Evolutionary conservation across 176 grass and related monocot species (phyloP).

Genomic region (Phragmites australis): DNA sequence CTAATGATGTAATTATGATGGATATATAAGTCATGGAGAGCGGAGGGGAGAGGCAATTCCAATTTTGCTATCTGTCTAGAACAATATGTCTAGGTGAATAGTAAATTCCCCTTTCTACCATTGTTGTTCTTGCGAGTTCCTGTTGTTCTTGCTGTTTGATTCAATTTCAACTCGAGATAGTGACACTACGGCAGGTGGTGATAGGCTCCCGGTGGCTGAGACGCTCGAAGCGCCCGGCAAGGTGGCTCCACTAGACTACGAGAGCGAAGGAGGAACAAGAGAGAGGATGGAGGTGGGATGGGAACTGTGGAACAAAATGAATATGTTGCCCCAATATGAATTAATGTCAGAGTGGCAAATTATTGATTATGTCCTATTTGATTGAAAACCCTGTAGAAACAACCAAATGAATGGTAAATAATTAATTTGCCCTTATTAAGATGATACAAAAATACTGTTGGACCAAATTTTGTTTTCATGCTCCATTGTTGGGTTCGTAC

Average conservation of each 20-base stretch:
- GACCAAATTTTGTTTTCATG: background rate
- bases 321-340: background rate
- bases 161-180: no score
- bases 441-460: no score
- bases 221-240: background rate
- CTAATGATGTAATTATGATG: no score
- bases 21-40: no score
- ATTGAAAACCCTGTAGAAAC: background rate
- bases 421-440: background rate
- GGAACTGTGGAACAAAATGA: background rate
- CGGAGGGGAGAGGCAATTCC: no score
- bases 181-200: background rate
- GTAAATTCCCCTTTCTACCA: no score
- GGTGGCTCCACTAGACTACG: background rate
- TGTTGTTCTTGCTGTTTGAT: no score
- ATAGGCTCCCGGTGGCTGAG: conserved; percentile 7
- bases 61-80: no score
- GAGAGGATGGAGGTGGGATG: background rate
- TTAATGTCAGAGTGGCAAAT: background rate
- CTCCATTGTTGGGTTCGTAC: background rate
- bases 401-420: background rate
- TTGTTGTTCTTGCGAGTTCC: no score
- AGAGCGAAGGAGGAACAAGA: background rate
- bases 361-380: background rate
- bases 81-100: no score